Evolutionary conservation across 768 basidiomycete species (phyloP).

Genomic region (Auricularia sp.): DNA sequence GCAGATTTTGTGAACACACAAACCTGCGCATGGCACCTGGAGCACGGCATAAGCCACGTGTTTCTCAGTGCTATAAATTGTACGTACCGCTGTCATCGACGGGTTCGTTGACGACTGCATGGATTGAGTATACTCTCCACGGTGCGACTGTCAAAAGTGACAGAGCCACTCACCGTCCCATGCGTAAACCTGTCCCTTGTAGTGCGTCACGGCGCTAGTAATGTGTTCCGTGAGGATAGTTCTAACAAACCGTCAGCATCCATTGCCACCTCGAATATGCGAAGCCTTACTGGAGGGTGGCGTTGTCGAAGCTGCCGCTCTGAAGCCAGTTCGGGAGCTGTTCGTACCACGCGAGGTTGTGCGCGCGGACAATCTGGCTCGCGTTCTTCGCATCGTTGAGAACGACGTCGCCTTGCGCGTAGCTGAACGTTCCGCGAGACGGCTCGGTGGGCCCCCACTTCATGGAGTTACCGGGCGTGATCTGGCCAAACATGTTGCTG

Average conservation of each 20-base stretch:
- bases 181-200: constrained; percentile 44
- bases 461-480: constrained; percentile 45
- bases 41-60: not conserved
- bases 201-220: constrained; percentile 40
- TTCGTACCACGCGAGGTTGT: not conserved
- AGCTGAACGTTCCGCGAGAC: constrained; percentile 36
- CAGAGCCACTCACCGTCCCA: constrained; percentile 18
- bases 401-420: constrained; percentile 34
- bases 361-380: constrained; percentile 39
- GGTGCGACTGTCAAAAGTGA: too few species aligned
- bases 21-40: not conserved
- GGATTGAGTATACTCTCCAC: too few species aligned
- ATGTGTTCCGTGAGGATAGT: constrained; percentile 26
- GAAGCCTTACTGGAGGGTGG: constrained; percentile 18
- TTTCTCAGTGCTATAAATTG: not conserved
- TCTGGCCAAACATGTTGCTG: constrained; percentile 32
- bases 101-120: constrained; percentile 50
- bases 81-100: constrained; percentile 44
- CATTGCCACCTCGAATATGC: not conserved
- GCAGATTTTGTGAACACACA: not conserved
- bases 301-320: constrained; percentile 32
- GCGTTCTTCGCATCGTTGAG: constrained; percentile 32
- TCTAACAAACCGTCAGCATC: not conserved
- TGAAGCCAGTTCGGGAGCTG: constrained; percentile 29
- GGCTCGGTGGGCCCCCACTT: constrained; percentile 52